A percentile compares a stretch with the other conserved stretches of the same genome.
phyloP scores from a whole-genome alignment of 2,329 filamentous ascomycete species.

The Alternaria hordeiaustralica region DNA sequence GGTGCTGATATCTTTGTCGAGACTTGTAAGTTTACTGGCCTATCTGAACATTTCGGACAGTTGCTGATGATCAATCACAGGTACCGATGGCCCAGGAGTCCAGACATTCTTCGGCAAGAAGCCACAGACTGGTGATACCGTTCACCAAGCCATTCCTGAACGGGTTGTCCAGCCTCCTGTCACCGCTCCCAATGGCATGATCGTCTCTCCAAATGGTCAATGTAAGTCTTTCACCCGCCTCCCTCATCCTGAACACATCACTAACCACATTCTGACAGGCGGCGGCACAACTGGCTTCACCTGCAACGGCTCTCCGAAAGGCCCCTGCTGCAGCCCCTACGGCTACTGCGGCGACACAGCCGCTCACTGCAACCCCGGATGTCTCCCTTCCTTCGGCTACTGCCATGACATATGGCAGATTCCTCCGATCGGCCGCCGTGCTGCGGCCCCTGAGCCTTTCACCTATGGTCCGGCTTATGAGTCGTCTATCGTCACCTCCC shows the following conservation, averaged over 20 bases:
- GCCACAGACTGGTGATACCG: not conserved
- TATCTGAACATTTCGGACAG: not conserved
- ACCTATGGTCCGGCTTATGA: not conserved
- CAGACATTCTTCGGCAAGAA: conserved; percentile 4
- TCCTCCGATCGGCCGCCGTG: not conserved
- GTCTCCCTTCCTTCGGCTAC: conserved; percentile 13
- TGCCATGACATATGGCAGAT: not conserved
- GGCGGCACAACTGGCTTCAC: not conserved
- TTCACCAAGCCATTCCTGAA: not conserved
- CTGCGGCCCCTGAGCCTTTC: not conserved
- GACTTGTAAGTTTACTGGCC: conserved; percentile 13
- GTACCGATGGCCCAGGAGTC: conserved; percentile 16
- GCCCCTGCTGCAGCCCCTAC: conserved; percentile 6
- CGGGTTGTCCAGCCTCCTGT: not conserved
- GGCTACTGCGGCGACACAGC: conserved; percentile 8
- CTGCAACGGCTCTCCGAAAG: not conserved
- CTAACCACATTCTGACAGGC: not conserved
- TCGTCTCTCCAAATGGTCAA: not conserved
- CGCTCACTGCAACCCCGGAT: conserved; percentile 31
- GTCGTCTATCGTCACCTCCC: not conserved
- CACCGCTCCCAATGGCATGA: not conserved
- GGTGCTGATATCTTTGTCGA: conserved; percentile 28
- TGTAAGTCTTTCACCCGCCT: conserved; percentile 1
- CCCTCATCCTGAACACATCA: not conserved
- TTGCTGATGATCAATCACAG: not conserved